Conservation (phyloP, 805 yeast species). For the Candida alai region DNA sequence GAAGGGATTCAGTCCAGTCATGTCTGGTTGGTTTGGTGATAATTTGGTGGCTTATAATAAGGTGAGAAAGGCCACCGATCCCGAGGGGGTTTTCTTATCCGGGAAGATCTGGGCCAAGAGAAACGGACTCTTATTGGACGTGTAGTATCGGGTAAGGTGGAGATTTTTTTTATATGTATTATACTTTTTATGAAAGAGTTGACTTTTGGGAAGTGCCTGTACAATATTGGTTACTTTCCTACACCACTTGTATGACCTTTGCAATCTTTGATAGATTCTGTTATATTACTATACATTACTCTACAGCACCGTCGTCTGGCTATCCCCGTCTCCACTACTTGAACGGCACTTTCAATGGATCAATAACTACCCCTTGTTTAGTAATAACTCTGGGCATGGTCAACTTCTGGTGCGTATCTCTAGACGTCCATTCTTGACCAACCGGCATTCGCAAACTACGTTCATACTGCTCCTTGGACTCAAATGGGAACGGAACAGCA, state of each 20-base stretch:
- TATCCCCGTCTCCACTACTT: no score
- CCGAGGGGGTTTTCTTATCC: constrained; percentile 74
- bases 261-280: constrained; percentile 1
- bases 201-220: neutral
- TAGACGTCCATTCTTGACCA: constrained; percentile 94
- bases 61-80: constrained; percentile 69
- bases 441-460: constrained; percentile 91
- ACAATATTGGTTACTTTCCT: constrained; percentile 1
- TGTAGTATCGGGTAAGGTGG: neutral
- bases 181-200: neutral
- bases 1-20: constrained; percentile 71
- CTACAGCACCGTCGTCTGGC: neutral
- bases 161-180: neutral
- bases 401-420: constrained; percentile 78
- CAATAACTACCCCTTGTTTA: constrained; percentile 85
- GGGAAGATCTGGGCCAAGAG: constrained; percentile 76
- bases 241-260: neutral
- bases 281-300: constrained; percentile 2
- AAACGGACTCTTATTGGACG: constrained; percentile 57
- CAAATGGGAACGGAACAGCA: constrained; percentile 94
- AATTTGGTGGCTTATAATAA: constrained; percentile 58
- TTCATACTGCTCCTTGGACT: constrained; percentile 91
- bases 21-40: constrained; percentile 77
- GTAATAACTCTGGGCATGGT: constrained; percentile 86
- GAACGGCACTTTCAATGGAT: constrained; percentile 87